Evolutionary conservation across 1,284 basidiomycete species (phyloP), one percentile per base, ranked within the genome.

Genomic region (Pseudozyma thailandica): DNA sequence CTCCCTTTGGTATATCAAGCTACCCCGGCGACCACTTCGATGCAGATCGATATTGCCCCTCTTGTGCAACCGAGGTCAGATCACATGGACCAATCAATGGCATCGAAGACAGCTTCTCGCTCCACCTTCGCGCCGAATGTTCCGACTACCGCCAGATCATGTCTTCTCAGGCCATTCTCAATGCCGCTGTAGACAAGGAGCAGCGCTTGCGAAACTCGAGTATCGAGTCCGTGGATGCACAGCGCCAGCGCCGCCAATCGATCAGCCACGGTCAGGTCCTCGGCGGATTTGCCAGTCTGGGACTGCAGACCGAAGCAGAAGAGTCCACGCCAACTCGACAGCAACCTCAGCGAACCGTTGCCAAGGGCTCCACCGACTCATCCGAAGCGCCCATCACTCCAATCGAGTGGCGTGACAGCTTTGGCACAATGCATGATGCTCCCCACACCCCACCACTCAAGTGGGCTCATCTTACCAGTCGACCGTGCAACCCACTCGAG

Each of bases 71-170:
- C 31, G 23, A 31, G 9, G 37, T 15, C 23, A 33, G 28, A 6
- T 8, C 47, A 15, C 47, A 51, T 27, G 13, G 43, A 9, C n/a
- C 52, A 6, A 26, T 55, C 46, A 41, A 47, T 37, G 39, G 42
- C 12, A 21, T 54, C 47, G 72, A 74, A 39, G 77, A 79, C 44
- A 76, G 63, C 54, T 79, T 79, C 41, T 66, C 66, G 6, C 59
- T 63, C 4, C 78, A 79, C 48, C 66, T 79, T 26, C 68, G 78
- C 2, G 62, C 56, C 8, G 62, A 78, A 43, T 79, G 78, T 44
- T 56, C 57, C 39, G 76, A 76, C 41, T 68, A 70, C 26, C 56
- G 70, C 55, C 72, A 78, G 45, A 79, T 79, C 45, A 51, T 74
- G 48, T 46, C 55, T 15, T 64, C 74, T 6, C 66, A 75, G 10